A percentile compares a stretch with the other conserved stretches of the same genome.
phyloP scores from a whole-genome alignment of 768 basidiomycete species.

The Podaxis sp. region DNA sequence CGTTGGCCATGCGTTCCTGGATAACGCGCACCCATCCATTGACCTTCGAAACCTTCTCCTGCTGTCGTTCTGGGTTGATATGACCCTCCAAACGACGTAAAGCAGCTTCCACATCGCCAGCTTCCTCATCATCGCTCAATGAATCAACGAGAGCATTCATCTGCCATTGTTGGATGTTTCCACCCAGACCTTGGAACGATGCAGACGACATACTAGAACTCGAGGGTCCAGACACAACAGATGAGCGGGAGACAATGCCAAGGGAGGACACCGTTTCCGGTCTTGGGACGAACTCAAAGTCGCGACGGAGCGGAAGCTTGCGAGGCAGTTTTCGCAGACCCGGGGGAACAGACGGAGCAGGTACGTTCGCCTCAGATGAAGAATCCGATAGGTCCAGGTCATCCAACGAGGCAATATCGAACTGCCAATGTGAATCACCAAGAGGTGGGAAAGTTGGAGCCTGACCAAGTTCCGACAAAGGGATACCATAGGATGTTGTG shows the following conservation, averaged over 20 bases:
- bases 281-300: conserved; percentile 73
- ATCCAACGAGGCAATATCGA: conserved; percentile 77
- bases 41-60: conserved; percentile 74
- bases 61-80: conserved; percentile 70
- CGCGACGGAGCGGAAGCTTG: conserved; percentile 70
- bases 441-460: conserved; percentile 38
- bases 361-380: conserved; percentile 54
- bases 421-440: conserved; percentile 50
- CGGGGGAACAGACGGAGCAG: conserved; percentile 41
- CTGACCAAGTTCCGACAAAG: conserved; percentile 31
- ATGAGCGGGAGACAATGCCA: conserved; percentile 66
- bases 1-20: conserved; percentile 61
- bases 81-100: conserved; percentile 81
- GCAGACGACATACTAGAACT: conserved; percentile 42
- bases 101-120: conserved; percentile 82
- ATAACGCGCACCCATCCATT: conserved; percentile 81
- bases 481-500: conserved; percentile 51
- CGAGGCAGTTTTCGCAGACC: conserved; percentile 56
- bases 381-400: conserved; percentile 80
- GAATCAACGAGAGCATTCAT: conserved; percentile 76
- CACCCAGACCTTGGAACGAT: conserved; percentile 40
- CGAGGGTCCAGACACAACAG: conserved; percentile 49
- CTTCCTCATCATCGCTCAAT: conserved; percentile 71
- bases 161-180: conserved; percentile 76
- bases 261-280: conserved; percentile 80